These are phyloP conservation scores for Aureoboletus auriporus DNA, from an alignment of 768 basidiomycete genomes.

Conservation along the genomic window DNA sequence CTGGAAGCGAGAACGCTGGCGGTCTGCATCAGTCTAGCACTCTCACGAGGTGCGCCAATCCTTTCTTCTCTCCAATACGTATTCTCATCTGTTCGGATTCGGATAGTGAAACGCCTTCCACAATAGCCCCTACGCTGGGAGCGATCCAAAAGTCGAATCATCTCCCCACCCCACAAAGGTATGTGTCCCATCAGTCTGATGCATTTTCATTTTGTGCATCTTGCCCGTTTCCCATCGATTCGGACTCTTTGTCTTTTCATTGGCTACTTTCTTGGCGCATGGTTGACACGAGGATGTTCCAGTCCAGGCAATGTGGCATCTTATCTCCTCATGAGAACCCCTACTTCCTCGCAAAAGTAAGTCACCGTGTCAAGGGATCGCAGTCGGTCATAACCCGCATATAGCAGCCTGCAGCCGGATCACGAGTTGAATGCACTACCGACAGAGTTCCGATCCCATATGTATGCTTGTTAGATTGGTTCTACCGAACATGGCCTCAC, in stretches of 20 bases:
- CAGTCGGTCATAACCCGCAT: neutral
- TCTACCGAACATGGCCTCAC: neutral
- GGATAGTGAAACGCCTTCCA: constrained; percentile 9
- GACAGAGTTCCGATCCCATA: constrained; percentile 19
- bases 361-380: constrained; percentile 1
- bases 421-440: constrained; percentile 14
- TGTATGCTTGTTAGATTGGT: constrained; percentile 14
- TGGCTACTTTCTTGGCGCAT: constrained; percentile 1
- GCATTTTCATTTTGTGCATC: neutral
- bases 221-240: neutral
- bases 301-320: constrained; percentile 33
- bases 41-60: constrained; percentile 13
- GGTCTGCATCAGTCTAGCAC: constrained; percentile 5
- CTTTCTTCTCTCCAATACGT: neutral
- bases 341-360: constrained; percentile 17
- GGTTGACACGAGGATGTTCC: constrained; percentile 10
- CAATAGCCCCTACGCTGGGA: neutral
- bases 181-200: neutral
- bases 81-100: neutral
- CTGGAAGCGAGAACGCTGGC: constrained; percentile 9
- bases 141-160: constrained; percentile 18
- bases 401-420: constrained; percentile 5
- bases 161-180: constrained; percentile 32
- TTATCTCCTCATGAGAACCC: constrained; percentile 24
- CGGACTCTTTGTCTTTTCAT: neutral